A percentile compares a stretch with the other conserved stretches of the same genome.
Conservation (phyloP, 805 yeast genomes). For the Candida rishiriensis region DNA sequence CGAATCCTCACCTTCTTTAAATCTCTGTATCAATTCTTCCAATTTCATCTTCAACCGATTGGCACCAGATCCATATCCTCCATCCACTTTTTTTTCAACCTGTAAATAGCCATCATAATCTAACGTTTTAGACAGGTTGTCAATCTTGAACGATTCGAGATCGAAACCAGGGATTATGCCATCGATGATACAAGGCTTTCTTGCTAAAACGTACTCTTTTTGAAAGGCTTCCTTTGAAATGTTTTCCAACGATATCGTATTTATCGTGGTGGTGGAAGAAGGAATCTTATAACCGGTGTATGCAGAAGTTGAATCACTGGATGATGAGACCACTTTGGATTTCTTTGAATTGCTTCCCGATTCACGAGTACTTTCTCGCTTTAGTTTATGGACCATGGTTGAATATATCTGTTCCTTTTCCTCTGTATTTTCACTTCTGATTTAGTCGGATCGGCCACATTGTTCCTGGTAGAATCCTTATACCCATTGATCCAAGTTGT, state of each 20-base stretch:
- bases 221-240: constrained; percentile 31
- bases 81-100: constrained; percentile 52
- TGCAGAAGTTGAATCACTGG: not conserved
- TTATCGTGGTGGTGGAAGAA: not conserved
- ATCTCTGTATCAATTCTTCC: constrained; percentile 39
- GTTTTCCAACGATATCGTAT: constrained; percentile 6
- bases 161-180: constrained; percentile 35
- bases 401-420: too few relatives aligned
- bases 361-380: not conserved
- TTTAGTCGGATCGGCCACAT: too few relatives aligned
- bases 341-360: not conserved
- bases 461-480: too few relatives aligned
- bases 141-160: constrained; percentile 30
- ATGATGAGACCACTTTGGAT: too few relatives aligned
- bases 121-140: constrained; percentile 34
- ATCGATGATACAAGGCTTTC: constrained; percentile 49
- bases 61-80: constrained; percentile 69
- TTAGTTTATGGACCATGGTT: not conserved
- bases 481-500: too few relatives aligned
- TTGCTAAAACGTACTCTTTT: constrained; percentile 32
- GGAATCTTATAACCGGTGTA: constrained; percentile 6
- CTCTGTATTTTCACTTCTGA: too few relatives aligned
- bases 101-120: constrained; percentile 32
- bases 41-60: constrained; percentile 48
- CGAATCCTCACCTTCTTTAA: constrained; percentile 39